Base-by-base conservation (phyloP, 345 rosid species). In the Cochlearia excelsa region DNA sequence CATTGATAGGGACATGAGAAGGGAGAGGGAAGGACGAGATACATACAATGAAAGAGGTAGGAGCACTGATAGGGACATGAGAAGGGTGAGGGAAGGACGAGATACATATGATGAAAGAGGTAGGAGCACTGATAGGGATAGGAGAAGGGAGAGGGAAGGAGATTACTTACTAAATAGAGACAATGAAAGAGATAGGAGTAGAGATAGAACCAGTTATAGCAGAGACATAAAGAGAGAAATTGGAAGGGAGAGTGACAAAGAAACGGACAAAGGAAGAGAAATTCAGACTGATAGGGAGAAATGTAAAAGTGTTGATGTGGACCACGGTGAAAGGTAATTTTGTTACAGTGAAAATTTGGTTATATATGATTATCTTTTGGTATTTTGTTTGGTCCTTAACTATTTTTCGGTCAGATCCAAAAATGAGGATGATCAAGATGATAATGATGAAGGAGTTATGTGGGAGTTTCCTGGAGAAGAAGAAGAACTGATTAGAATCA, bases 401-500 rank as follows among this genome's bases (percentile, higher is more conserved):
- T 16, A 37, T 57, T 7, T 68, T 58, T 6, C 35, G 7, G 49
- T 52, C 67, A 77, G 68, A 65, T 78, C 63, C 68, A 84, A 82
- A 55, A 74, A 78, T 55, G 84, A 80, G 48, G 81, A 78, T 66
- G 88, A 70, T 52, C 75, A 75, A 66, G 79, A 77, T 66, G 92
- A 87, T 71, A 78, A 78, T 71, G 93, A 90, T 27, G 86, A 82
- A 66, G 72, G 77, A 49, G 50, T 85, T 70, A 9, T 74, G 2
- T 75, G 92, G 62, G 70, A 79, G 75, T 75, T 74, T 67, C 89
- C 80, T 50, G 95, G 84, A 58, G 96, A 86, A 72, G 97, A 85
- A 66, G 97, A 89, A 16, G 90, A 94, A 65, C 63, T 94, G n/a
- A 76, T 82, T 52, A 85, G 77, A 75, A 80, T 94, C 35, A 93